Evolutionary conservation across 2,329 filamentous ascomycete genomes (phyloP), one percentile per base, ranked within the genome.

Genomic region (Penicillium oxalicum): DNA sequence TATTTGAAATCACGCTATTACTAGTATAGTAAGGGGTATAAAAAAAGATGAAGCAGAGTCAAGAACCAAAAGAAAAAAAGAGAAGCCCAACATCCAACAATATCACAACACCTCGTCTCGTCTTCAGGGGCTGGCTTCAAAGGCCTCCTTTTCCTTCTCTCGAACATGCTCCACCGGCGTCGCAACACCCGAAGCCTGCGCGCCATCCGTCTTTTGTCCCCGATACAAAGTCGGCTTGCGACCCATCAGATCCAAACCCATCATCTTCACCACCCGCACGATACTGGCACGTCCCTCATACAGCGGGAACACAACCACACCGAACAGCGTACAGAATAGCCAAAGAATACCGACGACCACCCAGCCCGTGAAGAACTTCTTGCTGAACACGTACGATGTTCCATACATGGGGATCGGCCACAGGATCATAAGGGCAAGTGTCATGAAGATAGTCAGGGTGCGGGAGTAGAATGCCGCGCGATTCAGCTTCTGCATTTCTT

Each of bases 321-420:
- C 85, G 47, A 84, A 74, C 2, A 83, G 72, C 3, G 82, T 86
- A 59, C 79, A 81, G 65, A 90, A 89, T 57, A 91, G 78, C 88
- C 88, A 93, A 37, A 91, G 74, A 47, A 93, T 87, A 8, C 84
- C 86, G 7, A 88, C 80, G 1, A 81, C 77, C 9, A 90, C 81
- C 87, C 87, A 91, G 40, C 87, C 87, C 0, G 86, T 88, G 70
- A 91, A 93, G 74, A 93, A 93, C 25, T 76, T 77, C 74, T 88
- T 86, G 67, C 78, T 83, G 70, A 93, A 94, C 46, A 95, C 79
- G 64, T 95, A 95, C 0, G 80, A 80, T 0, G 78, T 77, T 9
- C 88, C 90, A 63, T 93, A 95, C 82, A 95, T 83, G 1, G 90
- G 90, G 79, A 95, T 91, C 0, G 91, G 90, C 89, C 90, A 95